A percentile compares a stretch with the other conserved stretches of the same genome.
These are phyloP conservation scores for Dendrocalamus sinicus DNA, from an alignment of 176 grass and related monocot species.

Conservation along the genomic window DNA sequence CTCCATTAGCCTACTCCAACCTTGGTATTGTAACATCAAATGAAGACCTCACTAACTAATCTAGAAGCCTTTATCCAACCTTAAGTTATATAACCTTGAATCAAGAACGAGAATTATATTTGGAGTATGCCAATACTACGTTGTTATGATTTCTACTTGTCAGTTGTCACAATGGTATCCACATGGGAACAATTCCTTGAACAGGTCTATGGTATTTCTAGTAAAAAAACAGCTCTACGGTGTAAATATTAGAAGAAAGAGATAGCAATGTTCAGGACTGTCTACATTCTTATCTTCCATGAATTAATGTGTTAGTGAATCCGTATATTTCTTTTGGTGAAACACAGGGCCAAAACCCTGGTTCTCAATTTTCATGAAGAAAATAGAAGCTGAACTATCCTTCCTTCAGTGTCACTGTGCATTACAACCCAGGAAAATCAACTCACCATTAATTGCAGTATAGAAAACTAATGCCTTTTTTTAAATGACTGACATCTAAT, in stretches of 20 bases:
- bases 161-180: slow-evolving; percentile 2
- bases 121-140: slow-evolving; percentile 8
- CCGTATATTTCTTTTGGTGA: not conserved
- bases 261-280: not conserved
- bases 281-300: not conserved
- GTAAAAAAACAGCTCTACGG: not conserved
- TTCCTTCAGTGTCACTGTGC: not conserved
- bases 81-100: not conserved
- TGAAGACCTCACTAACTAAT: not conserved
- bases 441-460: not conserved
- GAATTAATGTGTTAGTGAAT: not conserved
- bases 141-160: slow-evolving; percentile 14
- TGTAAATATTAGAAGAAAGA: not conserved
- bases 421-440: not conserved
- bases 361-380: not conserved
- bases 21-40: not conserved
- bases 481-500: not conserved
- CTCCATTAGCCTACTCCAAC: not conserved
- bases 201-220: slow-evolving; percentile 5
- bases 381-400: not conserved
- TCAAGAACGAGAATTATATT: not conserved
- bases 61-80: slow-evolving; percentile 4
- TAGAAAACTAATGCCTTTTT: not conserved
- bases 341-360: not conserved
- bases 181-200: slow-evolving; percentile 14